Evolutionary conservation across 768 basidiomycete genomes (phyloP).

Genomic region (Mycena rebaudengoi): DNA sequence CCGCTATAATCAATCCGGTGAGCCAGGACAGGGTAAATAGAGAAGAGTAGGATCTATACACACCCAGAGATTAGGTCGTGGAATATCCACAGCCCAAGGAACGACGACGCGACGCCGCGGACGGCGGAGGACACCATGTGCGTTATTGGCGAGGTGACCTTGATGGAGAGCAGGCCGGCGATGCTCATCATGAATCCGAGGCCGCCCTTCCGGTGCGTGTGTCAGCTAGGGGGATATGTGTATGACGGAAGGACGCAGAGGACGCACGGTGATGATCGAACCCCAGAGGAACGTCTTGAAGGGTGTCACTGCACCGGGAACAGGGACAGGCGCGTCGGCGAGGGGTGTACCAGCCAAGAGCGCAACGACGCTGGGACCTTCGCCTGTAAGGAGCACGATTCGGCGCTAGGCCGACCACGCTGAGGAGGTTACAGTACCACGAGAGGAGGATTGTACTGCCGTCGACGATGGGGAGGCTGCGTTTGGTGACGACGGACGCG

Average conservation of each 20-base stretch:
- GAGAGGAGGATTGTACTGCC: conserved; percentile 77
- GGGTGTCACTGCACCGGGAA: conserved; percentile 33
- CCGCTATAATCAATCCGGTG: conserved; percentile 50
- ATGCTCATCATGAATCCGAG: conserved; percentile 82
- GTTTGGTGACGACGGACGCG: conserved; percentile 88
- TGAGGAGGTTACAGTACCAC: conserved; percentile 80
- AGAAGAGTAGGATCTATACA: conserved; percentile 38
- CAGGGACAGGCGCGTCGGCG: neutral
- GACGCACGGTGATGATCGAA: conserved; percentile 62
- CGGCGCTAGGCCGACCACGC: conserved; percentile 65
- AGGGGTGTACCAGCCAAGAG: conserved; percentile 9
- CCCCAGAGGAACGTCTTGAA: conserved; percentile 65
- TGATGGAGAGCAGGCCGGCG: conserved; percentile 78
- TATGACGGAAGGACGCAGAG: neutral
- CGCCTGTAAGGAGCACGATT: conserved; percentile 72
- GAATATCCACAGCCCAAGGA: conserved; percentile 70
- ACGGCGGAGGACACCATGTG: conserved; percentile 85
- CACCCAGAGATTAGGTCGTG: conserved; percentile 66
- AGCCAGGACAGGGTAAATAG: neutral
- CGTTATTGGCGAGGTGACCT: conserved; percentile 83
- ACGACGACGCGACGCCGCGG: conserved; percentile 75
- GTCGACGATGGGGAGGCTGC: conserved; percentile 69
- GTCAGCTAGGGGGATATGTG: neutral
- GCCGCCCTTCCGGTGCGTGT: conserved; percentile 51
- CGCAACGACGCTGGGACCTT: conserved; percentile 41